phyloP scores from a whole-genome alignment of 495 filamentous ascomycete genomes.

The Hypoxylon subgilvum region DNA sequence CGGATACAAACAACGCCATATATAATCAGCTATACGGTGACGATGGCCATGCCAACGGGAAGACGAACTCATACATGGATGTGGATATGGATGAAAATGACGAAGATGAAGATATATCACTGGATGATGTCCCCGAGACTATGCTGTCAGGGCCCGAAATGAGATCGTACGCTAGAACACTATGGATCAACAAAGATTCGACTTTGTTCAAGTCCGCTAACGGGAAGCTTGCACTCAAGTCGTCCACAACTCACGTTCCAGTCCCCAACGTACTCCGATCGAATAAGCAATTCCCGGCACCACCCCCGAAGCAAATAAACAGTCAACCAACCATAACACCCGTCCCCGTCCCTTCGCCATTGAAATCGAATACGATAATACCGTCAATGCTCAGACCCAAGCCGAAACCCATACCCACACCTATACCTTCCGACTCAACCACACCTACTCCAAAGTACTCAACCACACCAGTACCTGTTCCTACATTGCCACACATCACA shows the following conservation, averaged over 20 bases:
- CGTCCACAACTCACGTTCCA: slow-evolving; percentile 23
- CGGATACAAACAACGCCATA: slow-evolving; percentile 33
- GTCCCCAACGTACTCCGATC: slow-evolving; percentile 23
- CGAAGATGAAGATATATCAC: slow-evolving; percentile 5
- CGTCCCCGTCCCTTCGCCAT: slow-evolving; percentile 23
- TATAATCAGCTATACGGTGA: slow-evolving; percentile 20
- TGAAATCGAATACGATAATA: background rate
- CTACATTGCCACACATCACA: slow-evolving; percentile 5
- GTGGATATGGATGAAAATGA: slow-evolving; percentile 7
- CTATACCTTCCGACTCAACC: background rate
- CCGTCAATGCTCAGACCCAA: background rate
- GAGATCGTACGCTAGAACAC: slow-evolving; percentile 24
- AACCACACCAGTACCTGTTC: slow-evolving; percentile 24
- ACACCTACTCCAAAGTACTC: slow-evolving; percentile 3
- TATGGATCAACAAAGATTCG: slow-evolving; percentile 26
- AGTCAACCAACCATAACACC: slow-evolving; percentile 12
- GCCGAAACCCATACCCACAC: slow-evolving; percentile 4
- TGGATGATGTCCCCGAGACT: slow-evolving; percentile 11
- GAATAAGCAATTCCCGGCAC: slow-evolving; percentile 15
- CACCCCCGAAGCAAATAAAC: background rate
- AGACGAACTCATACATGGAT: too few relatives aligned
- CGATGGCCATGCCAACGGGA: slow-evolving; percentile 6
- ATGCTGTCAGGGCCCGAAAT: slow-evolving; percentile 13
- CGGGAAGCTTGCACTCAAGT: slow-evolving; percentile 24
- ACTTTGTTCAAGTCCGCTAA: slow-evolving; percentile 22